phyloP scores from a whole-genome alignment of 2,329 filamentous ascomycete genomes.

The Coniella vitis region DNA sequence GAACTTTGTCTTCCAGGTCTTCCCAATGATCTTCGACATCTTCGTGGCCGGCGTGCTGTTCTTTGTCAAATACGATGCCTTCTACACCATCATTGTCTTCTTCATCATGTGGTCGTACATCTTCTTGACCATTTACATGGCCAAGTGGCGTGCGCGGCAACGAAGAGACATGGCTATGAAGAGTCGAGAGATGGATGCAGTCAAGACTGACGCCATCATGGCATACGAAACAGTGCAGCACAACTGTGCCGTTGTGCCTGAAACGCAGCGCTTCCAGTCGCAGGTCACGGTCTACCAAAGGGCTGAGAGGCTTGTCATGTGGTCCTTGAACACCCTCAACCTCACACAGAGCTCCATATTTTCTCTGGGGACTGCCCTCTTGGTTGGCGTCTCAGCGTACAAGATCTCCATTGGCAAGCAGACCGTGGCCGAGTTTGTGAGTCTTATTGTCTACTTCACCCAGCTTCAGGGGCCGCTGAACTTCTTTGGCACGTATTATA shows the following conservation, averaged over 20 bases:
- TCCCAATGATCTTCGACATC: constrained; percentile 45
- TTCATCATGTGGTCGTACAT: constrained; percentile 44
- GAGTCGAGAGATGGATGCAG: constrained; percentile 41
- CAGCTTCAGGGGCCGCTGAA: constrained; percentile 55
- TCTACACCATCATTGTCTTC: constrained; percentile 42
- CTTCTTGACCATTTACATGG: constrained; percentile 44
- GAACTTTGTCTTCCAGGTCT: constrained; percentile 40
- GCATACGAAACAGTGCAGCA: constrained; percentile 55
- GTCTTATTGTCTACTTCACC: constrained; percentile 51
- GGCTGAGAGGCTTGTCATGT: constrained; percentile 49
- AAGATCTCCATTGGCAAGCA: constrained; percentile 50
- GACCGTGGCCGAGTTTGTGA: constrained; percentile 50
- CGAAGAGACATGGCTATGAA: constrained; percentile 37
- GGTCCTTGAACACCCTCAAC: constrained; percentile 53
- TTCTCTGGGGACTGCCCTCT: constrained; percentile 51
- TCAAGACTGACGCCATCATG: constrained; percentile 41
- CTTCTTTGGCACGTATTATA: constrained; percentile 49
- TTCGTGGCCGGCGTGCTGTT: constrained; percentile 41
- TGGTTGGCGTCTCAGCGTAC: constrained; percentile 55
- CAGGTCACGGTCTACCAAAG: constrained; percentile 51
- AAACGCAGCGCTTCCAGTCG: constrained; percentile 49
- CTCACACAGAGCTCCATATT: constrained; percentile 58
- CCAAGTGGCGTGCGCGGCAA: constrained; percentile 37
- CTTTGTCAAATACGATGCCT: constrained; percentile 37
- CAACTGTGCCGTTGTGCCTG: constrained; percentile 54